Percentiles rank a stretch among this genome's conserved stretches.
phyloP scores from a whole-genome alignment of 768 basidiomycete genomes.

The Boletus tomentosulus region DNA sequence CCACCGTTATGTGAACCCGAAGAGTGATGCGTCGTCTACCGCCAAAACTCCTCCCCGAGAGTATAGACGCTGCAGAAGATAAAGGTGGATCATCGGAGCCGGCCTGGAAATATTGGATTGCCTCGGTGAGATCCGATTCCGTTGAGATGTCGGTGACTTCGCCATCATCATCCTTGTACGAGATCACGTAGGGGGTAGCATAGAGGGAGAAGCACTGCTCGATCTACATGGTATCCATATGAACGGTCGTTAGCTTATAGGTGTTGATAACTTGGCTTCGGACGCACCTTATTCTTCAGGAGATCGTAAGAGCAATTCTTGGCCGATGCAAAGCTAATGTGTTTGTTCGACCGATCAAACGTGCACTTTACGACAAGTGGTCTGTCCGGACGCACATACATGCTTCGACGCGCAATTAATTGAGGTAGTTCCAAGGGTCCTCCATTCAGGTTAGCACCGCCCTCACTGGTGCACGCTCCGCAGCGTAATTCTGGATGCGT shows the following conservation, averaged over 20 bases:
- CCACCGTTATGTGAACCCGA: constrained; percentile 70
- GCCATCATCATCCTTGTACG: constrained; percentile 87
- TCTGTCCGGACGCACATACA: constrained; percentile 59
- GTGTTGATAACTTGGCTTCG: not conserved
- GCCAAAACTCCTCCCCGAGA: constrained; percentile 61
- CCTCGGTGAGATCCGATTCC: constrained; percentile 78
- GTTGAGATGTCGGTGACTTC: constrained; percentile 65
- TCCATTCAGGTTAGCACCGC: not conserved
- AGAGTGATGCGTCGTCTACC: constrained; percentile 74
- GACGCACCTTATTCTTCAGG: constrained; percentile 65
- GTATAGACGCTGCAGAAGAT: constrained; percentile 70
- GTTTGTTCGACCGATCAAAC: constrained; percentile 68
- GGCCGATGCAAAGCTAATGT: constrained; percentile 77
- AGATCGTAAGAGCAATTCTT: constrained; percentile 74
- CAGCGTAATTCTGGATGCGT: constrained; percentile 5
- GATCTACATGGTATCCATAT: constrained; percentile 45
- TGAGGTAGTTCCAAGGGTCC: constrained; percentile 2
- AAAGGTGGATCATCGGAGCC: constrained; percentile 67
- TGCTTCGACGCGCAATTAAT: constrained; percentile 11
- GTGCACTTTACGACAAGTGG: constrained; percentile 81
- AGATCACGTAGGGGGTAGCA: constrained; percentile 63
- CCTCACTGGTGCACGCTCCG: constrained; percentile 21
- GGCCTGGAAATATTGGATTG: constrained; percentile 80
- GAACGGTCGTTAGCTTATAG: not conserved
- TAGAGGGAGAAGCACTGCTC: constrained; percentile 80